Percentiles rank a stretch among this genome's conserved stretches.
Conservation (phyloP, 164 flowering plant species). For the Magnolia officinalis region DNA sequence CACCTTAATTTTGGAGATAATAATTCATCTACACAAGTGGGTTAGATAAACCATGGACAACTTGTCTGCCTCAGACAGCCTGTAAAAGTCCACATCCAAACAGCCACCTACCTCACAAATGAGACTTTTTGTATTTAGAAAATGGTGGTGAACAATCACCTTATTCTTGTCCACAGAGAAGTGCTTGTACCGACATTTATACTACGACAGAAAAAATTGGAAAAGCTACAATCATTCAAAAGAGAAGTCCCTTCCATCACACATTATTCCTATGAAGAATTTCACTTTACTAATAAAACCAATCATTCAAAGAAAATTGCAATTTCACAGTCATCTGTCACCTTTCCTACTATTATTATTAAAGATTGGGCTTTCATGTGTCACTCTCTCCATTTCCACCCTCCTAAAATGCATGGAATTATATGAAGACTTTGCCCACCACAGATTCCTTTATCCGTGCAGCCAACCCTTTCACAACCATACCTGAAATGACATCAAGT, state of each 20-base stretch:
- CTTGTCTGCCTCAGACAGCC: too few relatives aligned
- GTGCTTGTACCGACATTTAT: too few relatives aligned
- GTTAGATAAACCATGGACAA: too few relatives aligned
- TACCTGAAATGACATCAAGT: background rate
- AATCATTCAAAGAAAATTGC: background rate
- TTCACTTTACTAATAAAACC: background rate
- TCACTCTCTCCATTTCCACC: too few relatives aligned
- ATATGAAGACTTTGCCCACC: background rate
- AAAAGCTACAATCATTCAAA: background rate
- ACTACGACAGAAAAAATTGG: background rate
- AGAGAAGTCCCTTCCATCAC: background rate
- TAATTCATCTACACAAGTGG: too few relatives aligned
- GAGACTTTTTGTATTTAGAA: too few relatives aligned
- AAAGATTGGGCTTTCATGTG: too few relatives aligned
- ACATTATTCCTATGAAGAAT: background rate
- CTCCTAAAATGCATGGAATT: background rate
- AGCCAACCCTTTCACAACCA: background rate
- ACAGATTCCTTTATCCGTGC: background rate
- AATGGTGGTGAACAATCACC: too few relatives aligned
- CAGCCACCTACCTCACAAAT: too few relatives aligned
- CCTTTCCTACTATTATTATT: background rate
- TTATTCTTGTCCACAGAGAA: too few relatives aligned
- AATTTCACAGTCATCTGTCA: background rate
- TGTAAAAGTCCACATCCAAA: too few relatives aligned
- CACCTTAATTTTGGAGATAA: too few relatives aligned